These are phyloP conservation scores for Aureoboletus auriporus DNA, from an alignment of 768 basidiomycete species.

Conservation along the genomic window DNA sequence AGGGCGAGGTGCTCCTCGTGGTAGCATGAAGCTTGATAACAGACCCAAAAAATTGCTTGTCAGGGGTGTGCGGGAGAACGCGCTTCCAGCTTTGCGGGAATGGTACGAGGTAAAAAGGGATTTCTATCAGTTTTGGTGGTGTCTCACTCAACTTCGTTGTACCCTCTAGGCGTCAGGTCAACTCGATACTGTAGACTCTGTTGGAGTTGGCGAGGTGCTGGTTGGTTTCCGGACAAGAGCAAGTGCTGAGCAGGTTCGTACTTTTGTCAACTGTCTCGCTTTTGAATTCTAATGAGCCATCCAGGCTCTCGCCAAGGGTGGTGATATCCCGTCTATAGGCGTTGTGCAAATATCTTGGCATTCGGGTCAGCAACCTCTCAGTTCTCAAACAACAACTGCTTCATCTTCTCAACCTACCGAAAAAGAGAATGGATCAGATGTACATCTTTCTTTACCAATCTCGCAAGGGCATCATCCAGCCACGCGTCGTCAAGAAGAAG, in stretches of 20 bases:
- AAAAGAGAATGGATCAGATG: constrained; percentile 23
- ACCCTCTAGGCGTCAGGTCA: constrained; percentile 57
- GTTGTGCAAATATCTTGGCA: constrained; percentile 67
- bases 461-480: constrained; percentile 20
- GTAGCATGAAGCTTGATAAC: constrained; percentile 88
- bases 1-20: constrained; percentile 62
- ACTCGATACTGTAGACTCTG: constrained; percentile 57
- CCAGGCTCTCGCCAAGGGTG: constrained; percentile 71
- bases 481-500: constrained; percentile 50
- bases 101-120: constrained; percentile 70
- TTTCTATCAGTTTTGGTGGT: background rate
- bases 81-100: constrained; percentile 60
- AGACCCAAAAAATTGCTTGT: constrained; percentile 78
- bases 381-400: constrained; percentile 16
- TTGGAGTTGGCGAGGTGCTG: constrained; percentile 55
- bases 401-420: constrained; percentile 18
- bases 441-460: constrained; percentile 15
- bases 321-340: constrained; percentile 62
- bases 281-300: constrained; percentile 10
- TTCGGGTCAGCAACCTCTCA: constrained; percentile 30
- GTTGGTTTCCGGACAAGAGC: constrained; percentile 69
- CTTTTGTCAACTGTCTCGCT: background rate
- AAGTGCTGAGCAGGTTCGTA: constrained; percentile 73
- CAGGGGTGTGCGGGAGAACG: constrained; percentile 58
- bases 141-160: constrained; percentile 5